Conservation (phyloP, 495 filamentous ascomycete species). For the Penicillium dipodomyicola region DNA sequence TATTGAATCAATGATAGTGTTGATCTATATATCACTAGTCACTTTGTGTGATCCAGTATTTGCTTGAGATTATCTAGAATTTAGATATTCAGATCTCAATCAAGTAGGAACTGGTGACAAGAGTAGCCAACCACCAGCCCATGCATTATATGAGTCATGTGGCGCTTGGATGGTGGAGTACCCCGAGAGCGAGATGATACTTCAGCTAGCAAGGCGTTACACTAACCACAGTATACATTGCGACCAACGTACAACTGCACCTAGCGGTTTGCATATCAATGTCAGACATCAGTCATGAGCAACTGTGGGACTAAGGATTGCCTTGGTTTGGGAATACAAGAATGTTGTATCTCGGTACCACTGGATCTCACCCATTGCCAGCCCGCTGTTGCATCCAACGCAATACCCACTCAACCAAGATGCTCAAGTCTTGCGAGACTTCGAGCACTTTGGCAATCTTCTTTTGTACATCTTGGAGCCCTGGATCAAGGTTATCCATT, state of each 20-base stretch:
- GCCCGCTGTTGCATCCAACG: slow-evolving; percentile 34
- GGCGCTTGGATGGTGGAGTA: not conserved
- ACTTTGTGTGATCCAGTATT: not conserved
- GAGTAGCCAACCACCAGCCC: not conserved
- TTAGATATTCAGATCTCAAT: not conserved
- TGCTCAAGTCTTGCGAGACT: slow-evolving; percentile 53
- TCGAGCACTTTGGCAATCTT: slow-evolving; percentile 44
- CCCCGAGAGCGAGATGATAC: not conserved
- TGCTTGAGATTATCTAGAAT: not conserved
- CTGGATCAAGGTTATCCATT: slow-evolving; percentile 26
- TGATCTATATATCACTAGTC: not conserved
- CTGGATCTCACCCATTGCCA: slow-evolving; percentile 21
- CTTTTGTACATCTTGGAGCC: slow-evolving; percentile 35
- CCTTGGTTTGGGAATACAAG: not conserved
- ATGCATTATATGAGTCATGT: not conserved
- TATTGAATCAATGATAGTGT: not conserved
- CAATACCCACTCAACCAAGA: slow-evolving; percentile 56
- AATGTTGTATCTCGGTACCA: slow-evolving; percentile 2
- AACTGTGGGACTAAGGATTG: not conserved
- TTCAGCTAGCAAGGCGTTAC: not conserved
- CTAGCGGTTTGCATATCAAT: not conserved
- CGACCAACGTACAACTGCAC: not conserved
- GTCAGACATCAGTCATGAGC: not conserved
- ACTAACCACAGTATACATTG: not conserved
- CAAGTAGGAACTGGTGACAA: not conserved